Base-by-base conservation (phyloP, 2,329 filamentous ascomycete genomes). In the Mycocentrospora acerina region DNA sequence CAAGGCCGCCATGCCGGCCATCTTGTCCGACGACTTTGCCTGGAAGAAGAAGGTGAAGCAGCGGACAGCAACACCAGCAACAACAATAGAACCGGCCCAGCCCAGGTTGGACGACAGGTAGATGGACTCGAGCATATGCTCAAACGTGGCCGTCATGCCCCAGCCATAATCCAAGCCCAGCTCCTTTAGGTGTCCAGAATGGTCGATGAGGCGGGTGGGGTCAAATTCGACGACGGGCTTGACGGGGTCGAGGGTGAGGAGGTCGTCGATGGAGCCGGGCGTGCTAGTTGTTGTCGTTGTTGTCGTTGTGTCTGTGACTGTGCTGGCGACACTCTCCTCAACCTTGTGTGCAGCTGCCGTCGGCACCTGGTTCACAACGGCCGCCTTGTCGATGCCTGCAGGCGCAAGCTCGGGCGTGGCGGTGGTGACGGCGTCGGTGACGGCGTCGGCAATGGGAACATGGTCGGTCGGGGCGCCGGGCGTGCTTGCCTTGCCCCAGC, bases 151-250 rank as follows among this genome's bases (percentile, higher is more conserved):
- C 0, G 90, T 88, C 4, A 87, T 81, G 12, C 91, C 91, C 73
- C 75, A 90, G 61, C 91, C 90, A 59, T 85, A 97, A 57, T 97
- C 88, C 15, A 98, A 73, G 3, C 93, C 93, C 9, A 97, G 74
- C 6, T 81, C 77, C 53, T 87, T 81, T 42, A 98, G 74, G 60
- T 90, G 96, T 46, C 93, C 93, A 42, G 95, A 80, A 34, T 81
- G 75, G 59, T 91, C 86, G 24, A 86, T 81, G 47, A 89, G 79
- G 46, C 78, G 70, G 44, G 82, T 74, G 29, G 75, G 53, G 27
- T 66, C 61, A 8, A 58, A 39, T 26, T 51, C 37, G n/a, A 53
- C 33, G 4, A 40, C 14, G 22, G 52, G 39, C 34, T 53, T 46
- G 24, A 48, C 32, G 0, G 52, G 44, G 7, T 48, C 39, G 7